Evolutionary conservation across 2,329 filamentous ascomycete species (phyloP), one percentile per base, ranked within the genome.

Genomic region (Stachybotrys chartarum): DNA sequence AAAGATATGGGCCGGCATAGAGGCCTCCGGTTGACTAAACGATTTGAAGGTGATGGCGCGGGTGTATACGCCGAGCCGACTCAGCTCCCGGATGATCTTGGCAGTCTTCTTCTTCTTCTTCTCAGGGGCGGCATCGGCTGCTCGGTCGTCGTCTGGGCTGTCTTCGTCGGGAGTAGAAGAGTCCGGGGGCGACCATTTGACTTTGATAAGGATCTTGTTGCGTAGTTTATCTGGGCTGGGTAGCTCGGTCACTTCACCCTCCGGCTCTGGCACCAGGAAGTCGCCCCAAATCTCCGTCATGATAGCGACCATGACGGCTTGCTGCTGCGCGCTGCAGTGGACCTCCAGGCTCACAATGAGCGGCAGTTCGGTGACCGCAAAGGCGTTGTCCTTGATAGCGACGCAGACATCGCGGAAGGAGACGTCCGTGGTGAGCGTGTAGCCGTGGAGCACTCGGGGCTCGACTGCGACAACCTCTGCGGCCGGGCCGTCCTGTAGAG

Each of bases 291-390:
- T 83, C 58, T 95, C 83, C 59, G 85, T 80, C 84, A 99, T 97
- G 64, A 97, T 96, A 58, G 88, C 80, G 6, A 96, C 91, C 90
- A 97, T 97, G 56, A 87, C 80, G 60, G 88, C 82, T 69, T 99
- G 94, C 71, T 99, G 94, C 55, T 87, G 81, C 0, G 83, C 73
- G 58, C 78, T 79, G 60, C 91, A 91, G 73, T 97, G 94, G 0
- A 97, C 90, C 71, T 99, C 94, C 35, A 99, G 80, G 66, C 91
- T 96, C 63, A 97, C 87, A 57, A 97, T 93, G n/a, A 99, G 77
- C 0, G 94, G 94, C 17, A 96, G 75, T 58, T 93, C 86, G 18
- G 83, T 86, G 5, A 78, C 82, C 3, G 81, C 73, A 64, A 97
- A 97, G 1, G 88, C 91, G 64, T 86, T 83, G 55, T 96, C 83